phyloP scores from a whole-genome alignment of 2,329 filamentous ascomycete genomes.

The Nothopassalora personata region DNA sequence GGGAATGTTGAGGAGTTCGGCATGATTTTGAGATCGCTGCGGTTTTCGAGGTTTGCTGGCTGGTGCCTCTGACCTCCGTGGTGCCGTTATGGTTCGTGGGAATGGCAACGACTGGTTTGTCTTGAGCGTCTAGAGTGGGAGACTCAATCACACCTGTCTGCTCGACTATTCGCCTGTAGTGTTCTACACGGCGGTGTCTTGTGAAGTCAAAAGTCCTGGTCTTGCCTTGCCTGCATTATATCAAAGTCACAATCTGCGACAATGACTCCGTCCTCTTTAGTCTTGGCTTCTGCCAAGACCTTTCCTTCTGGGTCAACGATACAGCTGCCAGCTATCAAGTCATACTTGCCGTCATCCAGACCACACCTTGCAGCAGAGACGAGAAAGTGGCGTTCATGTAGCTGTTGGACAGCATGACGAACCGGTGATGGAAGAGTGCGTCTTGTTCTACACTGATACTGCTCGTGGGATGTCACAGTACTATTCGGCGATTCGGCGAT shows the following conservation, averaged over 20 bases:
- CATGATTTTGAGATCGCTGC: not conserved
- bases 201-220: conserved; percentile 40
- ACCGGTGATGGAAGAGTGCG: conserved; percentile 47
- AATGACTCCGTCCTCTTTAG: conserved; percentile 45
- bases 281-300: conserved; percentile 44
- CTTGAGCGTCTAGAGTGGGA: not conserved
- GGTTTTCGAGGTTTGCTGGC: not conserved
- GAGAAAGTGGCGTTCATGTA: conserved; percentile 49
- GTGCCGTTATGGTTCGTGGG: not conserved
- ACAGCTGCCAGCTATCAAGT: conserved; percentile 44
- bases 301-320: conserved; percentile 46
- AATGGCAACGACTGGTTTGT: not conserved
- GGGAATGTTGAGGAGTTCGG: not conserved
- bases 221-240: conserved; percentile 42
- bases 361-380: conserved; percentile 48
- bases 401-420: conserved; percentile 47
- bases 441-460: too few species aligned
- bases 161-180: conserved; percentile 35
- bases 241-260: conserved; percentile 47
- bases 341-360: conserved; percentile 44
- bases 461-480: too few species aligned
- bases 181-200: conserved; percentile 39
- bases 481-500: not conserved
- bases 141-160: conserved; percentile 24
- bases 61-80: not conserved